Evolutionary conservation across 108 stramenopile genomes (phyloP).

Genomic region (Fragilariopsis cylindrus): DNA sequence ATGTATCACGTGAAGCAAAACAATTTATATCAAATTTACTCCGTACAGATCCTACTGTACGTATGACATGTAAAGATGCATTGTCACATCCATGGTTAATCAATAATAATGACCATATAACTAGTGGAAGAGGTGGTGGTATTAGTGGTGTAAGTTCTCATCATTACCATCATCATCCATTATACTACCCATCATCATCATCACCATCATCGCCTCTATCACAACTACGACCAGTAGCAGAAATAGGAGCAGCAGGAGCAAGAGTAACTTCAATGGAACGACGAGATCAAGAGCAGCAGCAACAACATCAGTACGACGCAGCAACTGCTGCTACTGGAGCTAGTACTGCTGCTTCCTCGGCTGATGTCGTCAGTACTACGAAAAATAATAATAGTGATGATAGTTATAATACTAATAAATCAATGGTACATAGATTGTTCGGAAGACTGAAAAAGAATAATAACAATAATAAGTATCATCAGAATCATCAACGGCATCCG

Average conservation of each 20-base stretch:
- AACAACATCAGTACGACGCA: neutral
- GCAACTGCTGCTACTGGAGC: no score
- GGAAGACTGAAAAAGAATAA: neutral
- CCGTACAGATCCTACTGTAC: constrained; percentile 22
- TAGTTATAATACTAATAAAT: neutral
- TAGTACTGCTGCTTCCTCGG: neutral
- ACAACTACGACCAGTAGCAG: neutral
- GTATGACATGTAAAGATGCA: constrained; percentile 31
- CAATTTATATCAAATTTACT: constrained; percentile 32
- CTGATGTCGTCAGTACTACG: neutral
- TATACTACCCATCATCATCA: neutral
- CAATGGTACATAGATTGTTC: neutral
- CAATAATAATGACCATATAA: neutral
- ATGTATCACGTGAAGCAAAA: constrained; percentile 27
- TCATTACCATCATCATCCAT: neutral
- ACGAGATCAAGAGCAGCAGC: neutral
- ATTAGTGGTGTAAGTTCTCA: neutral
- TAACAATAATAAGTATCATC: neutral
- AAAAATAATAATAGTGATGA: no score
- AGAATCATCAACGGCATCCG: no score
- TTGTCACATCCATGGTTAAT: constrained; percentile 28
- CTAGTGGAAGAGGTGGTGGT: neutral
- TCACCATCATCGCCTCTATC: neutral
- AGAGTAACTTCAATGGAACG: neutral
- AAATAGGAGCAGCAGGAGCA: neutral